Evolutionary conservation across 331 rosid genomes (phyloP).

Genomic region (Malus hybrid): DNA sequence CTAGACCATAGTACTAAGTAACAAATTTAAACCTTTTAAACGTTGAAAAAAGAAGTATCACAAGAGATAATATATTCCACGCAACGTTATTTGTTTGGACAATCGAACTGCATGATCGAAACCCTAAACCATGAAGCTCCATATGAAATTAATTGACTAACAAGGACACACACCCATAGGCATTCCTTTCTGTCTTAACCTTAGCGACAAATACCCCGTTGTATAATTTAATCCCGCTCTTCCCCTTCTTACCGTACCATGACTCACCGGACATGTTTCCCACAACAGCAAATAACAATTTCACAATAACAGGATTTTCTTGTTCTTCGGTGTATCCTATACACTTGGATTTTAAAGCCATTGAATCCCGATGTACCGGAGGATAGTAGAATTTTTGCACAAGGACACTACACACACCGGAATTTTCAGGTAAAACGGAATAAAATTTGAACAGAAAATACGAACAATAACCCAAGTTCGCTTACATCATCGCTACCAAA

Average conservation of each 20-base stretch:
- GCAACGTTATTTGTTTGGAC: neutral
- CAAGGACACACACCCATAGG: neutral
- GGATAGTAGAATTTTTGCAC: neutral
- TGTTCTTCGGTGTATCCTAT: too few relatives aligned
- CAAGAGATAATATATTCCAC: too few relatives aligned
- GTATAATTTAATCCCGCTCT: neutral
- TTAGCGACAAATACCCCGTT: neutral
- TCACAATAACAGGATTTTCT: too few relatives aligned
- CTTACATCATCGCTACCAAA: conserved; percentile 63
- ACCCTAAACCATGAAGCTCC: neutral
- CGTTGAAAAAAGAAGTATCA: too few relatives aligned
- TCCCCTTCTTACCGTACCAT: conserved; percentile 1
- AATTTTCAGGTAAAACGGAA: neutral
- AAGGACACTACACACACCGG: neutral
- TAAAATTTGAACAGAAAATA: conserved; percentile 16
- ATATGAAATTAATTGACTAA: neutral
- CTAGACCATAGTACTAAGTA: too few relatives aligned
- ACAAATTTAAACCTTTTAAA: too few relatives aligned
- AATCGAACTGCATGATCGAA: neutral
- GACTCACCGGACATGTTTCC: neutral
- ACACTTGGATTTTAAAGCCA: too few relatives aligned
- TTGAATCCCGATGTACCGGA: neutral
- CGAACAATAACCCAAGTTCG: conserved; percentile 27
- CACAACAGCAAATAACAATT: neutral
- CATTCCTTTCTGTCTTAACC: neutral